Evolutionary conservation across 306 rosid genomes (phyloP).

Genomic region (Spatholobus suberectus): DNA sequence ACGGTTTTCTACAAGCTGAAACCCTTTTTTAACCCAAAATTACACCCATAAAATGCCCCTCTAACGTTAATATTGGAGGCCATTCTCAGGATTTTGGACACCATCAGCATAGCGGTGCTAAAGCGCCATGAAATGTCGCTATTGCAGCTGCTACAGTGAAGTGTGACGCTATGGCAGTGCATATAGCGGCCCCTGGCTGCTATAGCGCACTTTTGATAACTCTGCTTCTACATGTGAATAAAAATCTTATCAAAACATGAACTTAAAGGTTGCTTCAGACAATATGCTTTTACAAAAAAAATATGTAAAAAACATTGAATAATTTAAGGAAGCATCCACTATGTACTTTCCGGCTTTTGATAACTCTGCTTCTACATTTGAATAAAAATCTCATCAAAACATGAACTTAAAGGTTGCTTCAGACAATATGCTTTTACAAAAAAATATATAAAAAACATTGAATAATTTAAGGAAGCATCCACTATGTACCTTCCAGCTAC

Average conservation of each 20-base stretch:
- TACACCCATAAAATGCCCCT: neutral
- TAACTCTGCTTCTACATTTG: no score
- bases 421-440: neutral
- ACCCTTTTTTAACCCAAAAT: neutral
- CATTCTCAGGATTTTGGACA: neutral
- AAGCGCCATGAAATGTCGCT: neutral
- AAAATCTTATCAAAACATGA: constrained; percentile 24
- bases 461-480: neutral
- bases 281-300: neutral
- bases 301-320: neutral
- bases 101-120: neutral
- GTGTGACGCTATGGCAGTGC: neutral
- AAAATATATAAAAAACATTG: neutral
- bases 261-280: constrained; percentile 6
- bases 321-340: neutral
- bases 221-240: neutral
- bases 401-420: constrained; percentile 18
- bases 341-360: constrained; percentile 88
- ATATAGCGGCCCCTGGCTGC: neutral
- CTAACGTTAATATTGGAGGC: neutral
- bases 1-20: neutral
- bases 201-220: neutral
- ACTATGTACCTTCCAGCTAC: constrained; percentile 86
- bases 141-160: neutral
- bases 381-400: constrained; percentile 14